Evolutionary conservation across 2,329 filamentous ascomycete species (phyloP).

Genomic region (Monosporascus sp.): DNA sequence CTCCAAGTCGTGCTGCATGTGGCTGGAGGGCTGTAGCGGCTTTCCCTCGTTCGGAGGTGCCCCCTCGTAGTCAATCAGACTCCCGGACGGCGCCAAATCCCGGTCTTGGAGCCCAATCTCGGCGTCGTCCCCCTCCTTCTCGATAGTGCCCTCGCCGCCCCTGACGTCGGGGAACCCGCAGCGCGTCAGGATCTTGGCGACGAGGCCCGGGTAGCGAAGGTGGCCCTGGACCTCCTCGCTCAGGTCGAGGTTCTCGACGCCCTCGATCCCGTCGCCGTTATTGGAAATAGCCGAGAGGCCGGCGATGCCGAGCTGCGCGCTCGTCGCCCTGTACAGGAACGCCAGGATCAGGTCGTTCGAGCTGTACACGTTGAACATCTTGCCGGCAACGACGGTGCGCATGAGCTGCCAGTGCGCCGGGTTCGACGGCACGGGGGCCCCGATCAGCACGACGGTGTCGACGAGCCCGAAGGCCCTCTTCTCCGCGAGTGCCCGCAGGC

Average conservation of each 20-base stretch:
- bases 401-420: conserved; percentile 70
- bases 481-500: conserved; percentile 59
- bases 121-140: conserved; percentile 40
- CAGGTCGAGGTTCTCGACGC: conserved; percentile 55
- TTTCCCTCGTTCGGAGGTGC: conserved; percentile 1
- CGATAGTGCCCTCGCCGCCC: conserved; percentile 40
- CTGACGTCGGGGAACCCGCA: conserved; percentile 47
- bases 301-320: conserved; percentile 76
- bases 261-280: conserved; percentile 47
- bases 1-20: conserved; percentile 10
- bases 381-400: conserved; percentile 72
- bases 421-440: conserved; percentile 71
- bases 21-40: conserved; percentile 12
- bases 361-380: conserved; percentile 83
- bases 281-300: conserved; percentile 68
- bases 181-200: conserved; percentile 45
- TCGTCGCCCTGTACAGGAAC: conserved; percentile 81
- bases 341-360: conserved; percentile 83
- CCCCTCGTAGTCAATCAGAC: conserved; percentile 41
- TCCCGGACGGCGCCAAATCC: conserved; percentile 27
- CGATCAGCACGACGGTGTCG: conserved; percentile 64
- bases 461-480: conserved; percentile 64
- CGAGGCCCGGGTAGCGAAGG: conserved; percentile 46
- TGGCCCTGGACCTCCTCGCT: conserved; percentile 49
- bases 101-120: conserved; percentile 27